These are phyloP conservation scores for Beauveria sp. DNA, from an alignment of 2,329 filamentous ascomycete species.

Conservation along the genomic window DNA sequence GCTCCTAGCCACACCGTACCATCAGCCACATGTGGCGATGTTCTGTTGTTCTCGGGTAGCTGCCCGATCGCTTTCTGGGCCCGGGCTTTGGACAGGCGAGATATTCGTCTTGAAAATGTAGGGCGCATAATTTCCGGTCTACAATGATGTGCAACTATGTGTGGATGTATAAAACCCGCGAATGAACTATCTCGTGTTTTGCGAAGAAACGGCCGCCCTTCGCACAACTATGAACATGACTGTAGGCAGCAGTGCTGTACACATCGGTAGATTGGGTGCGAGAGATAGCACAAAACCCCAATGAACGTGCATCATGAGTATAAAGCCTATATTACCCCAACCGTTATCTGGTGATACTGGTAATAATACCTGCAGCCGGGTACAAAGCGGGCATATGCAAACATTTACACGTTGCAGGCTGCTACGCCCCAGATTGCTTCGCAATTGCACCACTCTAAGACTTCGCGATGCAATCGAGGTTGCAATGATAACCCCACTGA, in stretches of 20 bases:
- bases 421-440: background rate
- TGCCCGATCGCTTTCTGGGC: background rate
- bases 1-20: constrained; percentile 1
- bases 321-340: background rate
- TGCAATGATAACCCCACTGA: background rate
- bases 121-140: background rate
- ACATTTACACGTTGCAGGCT: background rate
- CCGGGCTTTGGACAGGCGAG: background rate
- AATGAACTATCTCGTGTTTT: background rate
- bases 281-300: too few species aligned
- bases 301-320: too few species aligned
- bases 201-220: background rate
- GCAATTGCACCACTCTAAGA: background rate
- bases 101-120: background rate
- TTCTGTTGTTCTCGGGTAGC: constrained; percentile 1
- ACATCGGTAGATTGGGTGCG: too few species aligned
- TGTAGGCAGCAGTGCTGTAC: too few species aligned
- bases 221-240: too few species aligned
- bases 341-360: background rate
- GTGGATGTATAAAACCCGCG: background rate
- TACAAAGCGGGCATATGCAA: background rate
- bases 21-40: constrained; percentile 3
- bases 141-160: background rate
- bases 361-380: too few species aligned
- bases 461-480: background rate